These are phyloP conservation scores for Cyclaneusma minus DNA, from an alignment of 2,329 filamentous ascomycete species.

Conservation along the genomic window DNA sequence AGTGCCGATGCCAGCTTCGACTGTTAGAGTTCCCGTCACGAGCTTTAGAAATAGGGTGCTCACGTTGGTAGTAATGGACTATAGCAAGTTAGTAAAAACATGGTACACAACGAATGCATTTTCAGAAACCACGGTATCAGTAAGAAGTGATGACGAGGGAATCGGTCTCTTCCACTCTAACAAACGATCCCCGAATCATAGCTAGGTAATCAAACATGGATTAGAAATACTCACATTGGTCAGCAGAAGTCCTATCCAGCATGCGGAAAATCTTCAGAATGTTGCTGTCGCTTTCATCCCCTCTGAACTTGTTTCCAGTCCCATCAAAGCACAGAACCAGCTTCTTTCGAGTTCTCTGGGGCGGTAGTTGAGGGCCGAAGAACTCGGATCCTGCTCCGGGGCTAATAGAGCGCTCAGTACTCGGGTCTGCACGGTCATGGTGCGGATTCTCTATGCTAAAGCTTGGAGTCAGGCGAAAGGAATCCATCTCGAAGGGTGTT, in stretches of 20 bases:
- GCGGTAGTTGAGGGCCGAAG: too few relatives aligned
- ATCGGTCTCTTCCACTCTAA: too few relatives aligned
- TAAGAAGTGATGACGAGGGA: too few relatives aligned
- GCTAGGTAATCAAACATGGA: too few relatives aligned
- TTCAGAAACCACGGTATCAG: not conserved
- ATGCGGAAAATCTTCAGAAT: conserved; percentile 46
- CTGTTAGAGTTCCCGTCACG: conserved; percentile 1
- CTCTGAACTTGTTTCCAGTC: conserved; percentile 27
- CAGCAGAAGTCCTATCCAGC: conserved; percentile 44
- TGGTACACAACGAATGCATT: conserved; percentile 18
- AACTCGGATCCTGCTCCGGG: too few relatives aligned
- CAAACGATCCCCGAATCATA: too few relatives aligned
- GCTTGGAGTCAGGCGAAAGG: too few relatives aligned
- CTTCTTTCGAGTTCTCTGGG: conserved; percentile 5
- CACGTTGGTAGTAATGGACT: conserved; percentile 51
- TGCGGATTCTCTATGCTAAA: too few relatives aligned
- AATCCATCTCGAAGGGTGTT: too few relatives aligned
- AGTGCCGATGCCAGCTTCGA: conserved; percentile 49
- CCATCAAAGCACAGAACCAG: conserved; percentile 27
- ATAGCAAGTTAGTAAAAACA: conserved; percentile 3
- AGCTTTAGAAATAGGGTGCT: conserved; percentile 9
- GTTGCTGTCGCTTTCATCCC: conserved; percentile 25
- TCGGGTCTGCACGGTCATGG: too few relatives aligned
- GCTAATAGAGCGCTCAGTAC: too few relatives aligned
- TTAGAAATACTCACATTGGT: too few relatives aligned